Base-by-base conservation (phyloP, 345 rosid species). In the Murraya koenigii region DNA sequence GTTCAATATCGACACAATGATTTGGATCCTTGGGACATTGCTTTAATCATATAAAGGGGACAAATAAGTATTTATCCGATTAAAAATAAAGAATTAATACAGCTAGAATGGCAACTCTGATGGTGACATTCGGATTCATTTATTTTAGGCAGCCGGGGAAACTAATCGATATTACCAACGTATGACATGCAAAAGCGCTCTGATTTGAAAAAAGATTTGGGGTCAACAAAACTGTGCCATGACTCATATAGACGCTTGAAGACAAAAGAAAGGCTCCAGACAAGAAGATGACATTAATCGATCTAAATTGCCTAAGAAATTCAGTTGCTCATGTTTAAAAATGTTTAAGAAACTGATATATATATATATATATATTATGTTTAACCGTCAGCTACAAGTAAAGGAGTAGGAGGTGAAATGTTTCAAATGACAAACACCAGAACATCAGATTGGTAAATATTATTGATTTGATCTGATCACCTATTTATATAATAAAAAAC, bases 131-230 rank as follows among this genome's bases (percentile, higher is more conserved):
- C 8, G 28, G 32, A 41, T 41, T 25, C 41, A 0, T 30, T 28
- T 25, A 25, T 3, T 20, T 2, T 2, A 4, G 15, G 9, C n/a
- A 9, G 15, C 47, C 3, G 35, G 56, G 33, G 78, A 44, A 44
- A 76, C 56, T 26, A 11, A 78, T 71, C 80, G 81, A 71, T 78
- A 33, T 35, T 33, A 54, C 61, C 80, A 82, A 70, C 60, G 60
- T 22, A 71, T 72, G 41, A 30, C 60, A 49, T 47, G 75, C 44
- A 63, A 35, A 39, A 52, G 22, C 32, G 32, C 17, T 7, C 25
- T 28, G 66, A 23, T 13, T 58, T 49, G 7, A 58, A 1, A 4
- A 36, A 22, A 13, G 8, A 26, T 8, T 7, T 7, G 41, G 41
- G 10, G 5, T 32, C 33, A 33, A 22, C 15, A 36, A 17, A 72